Evolutionary conservation across 2,329 filamentous ascomycete species (phyloP), one percentile per base, ranked within the genome.

Genomic region (Niveomyces coronatus): DNA sequence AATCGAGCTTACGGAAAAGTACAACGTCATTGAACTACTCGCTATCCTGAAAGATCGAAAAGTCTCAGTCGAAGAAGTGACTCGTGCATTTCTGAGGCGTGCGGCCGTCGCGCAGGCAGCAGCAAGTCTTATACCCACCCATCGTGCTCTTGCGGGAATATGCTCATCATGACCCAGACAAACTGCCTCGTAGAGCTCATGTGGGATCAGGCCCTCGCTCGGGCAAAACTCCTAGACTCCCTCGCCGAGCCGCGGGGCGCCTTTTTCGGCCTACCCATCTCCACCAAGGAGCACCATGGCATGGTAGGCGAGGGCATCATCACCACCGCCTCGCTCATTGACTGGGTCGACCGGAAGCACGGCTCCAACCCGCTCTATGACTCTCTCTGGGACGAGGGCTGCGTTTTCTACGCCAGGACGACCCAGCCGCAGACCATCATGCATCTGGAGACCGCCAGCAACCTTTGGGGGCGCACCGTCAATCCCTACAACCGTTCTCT

Each of bases 351-450:
- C 13, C 56, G 53, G 31, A 41, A 47, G 4, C 55, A 58, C 30
- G 54, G 55, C 2, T 57, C 55, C 0, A 58, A 57, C 9, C 27
- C 55, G 8, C 48, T 58, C 0, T 57, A 57, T 23, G 47, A 55
- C 26, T 48, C 45, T 3, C 39, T 57, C 2, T 56, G 47, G 19
- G 47, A 48, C 0, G 46, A 58, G 27, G 55, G 81, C n/a, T 51
- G 67, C 71, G 3, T 80, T 13, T 44, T 53, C n/a, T 77, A 79
- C 49, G 71, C 74, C 42, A 82, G 84, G 53, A 84, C 81, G 1
- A 84, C 81, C 39, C 68, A 82, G 5, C 79, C 80, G 0, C 73
- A 76, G 47, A 68, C 64, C 0, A 57, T 76, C 33, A 65, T 65
- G 53, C 63, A 65, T 13, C 52, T 78, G 26, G 79, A 82, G 49